phyloP scores from a whole-genome alignment of 2,329 filamentous ascomycete species.

The Fusarium cyanostomum region DNA sequence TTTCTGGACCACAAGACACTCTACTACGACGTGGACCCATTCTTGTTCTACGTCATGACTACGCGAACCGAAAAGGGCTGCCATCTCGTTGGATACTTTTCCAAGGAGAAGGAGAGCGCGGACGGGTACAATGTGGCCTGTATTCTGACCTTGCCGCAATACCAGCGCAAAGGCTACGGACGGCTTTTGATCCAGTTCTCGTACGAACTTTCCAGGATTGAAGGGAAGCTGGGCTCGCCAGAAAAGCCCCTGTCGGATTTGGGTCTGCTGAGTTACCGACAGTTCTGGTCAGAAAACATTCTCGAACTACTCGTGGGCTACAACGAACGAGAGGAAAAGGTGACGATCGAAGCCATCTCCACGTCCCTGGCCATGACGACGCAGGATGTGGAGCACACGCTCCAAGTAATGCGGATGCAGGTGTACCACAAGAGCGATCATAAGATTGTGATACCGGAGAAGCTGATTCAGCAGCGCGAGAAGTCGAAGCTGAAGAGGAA shows the following conservation, averaged over 20 bases:
- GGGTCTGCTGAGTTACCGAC: slow-evolving; percentile 90
- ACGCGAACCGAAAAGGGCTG: slow-evolving; percentile 87
- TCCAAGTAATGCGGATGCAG: slow-evolving; percentile 94
- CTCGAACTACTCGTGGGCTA: slow-evolving; percentile 83
- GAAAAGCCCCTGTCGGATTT: slow-evolving; percentile 97
- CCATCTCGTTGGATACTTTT: slow-evolving; percentile 99
- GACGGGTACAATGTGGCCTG: slow-evolving; percentile 98
- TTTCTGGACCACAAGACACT: slow-evolving; percentile 98
- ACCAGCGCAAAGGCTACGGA: slow-evolving; percentile 93
- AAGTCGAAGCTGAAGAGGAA: slow-evolving; percentile 83
- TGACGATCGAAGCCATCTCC: slow-evolving; percentile 88
- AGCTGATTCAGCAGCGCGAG: slow-evolving; percentile 79
- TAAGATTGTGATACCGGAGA: slow-evolving; percentile 91
- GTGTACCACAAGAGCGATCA: slow-evolving; percentile 96
- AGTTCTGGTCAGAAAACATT: slow-evolving; percentile 97
- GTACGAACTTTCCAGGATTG: slow-evolving; percentile 94
- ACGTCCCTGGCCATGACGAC: slow-evolving; percentile 91
- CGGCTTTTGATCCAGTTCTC: slow-evolving; percentile 95
- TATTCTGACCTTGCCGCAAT: slow-evolving; percentile 95
- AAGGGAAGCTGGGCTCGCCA: slow-evolving; percentile 93
- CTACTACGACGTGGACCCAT: slow-evolving; percentile 99
- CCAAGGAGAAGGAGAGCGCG: slow-evolving; percentile 96
- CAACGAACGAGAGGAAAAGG: slow-evolving; percentile 73
- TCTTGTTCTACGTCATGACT: slow-evolving; percentile 98
- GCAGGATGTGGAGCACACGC: slow-evolving; percentile 92